Evolutionary conservation across 129 eudicot species (phyloP).

Genomic region (Calendula officinalis): DNA sequence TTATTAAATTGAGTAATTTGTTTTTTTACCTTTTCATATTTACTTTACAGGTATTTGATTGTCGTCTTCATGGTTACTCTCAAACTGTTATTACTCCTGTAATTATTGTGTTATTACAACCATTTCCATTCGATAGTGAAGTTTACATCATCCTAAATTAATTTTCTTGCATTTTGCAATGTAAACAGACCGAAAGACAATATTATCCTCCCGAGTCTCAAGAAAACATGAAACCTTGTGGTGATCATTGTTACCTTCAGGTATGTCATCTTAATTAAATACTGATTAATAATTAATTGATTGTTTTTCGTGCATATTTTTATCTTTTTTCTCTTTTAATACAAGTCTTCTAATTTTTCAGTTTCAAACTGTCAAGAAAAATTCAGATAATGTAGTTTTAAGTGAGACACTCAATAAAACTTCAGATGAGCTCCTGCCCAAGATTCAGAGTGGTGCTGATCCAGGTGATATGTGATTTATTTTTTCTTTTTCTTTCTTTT

Average conservation of each 20-base stretch:
- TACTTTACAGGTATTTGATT: constrained; percentile 71
- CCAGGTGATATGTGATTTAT: constrained; percentile 28
- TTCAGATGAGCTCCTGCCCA: constrained; percentile 31
- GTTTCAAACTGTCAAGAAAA: constrained; percentile 39
- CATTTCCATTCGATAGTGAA: constrained; percentile 18
- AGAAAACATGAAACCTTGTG: constrained; percentile 69
- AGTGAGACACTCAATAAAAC: constrained; percentile 26
- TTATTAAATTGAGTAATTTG: background rate
- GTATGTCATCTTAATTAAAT: constrained; percentile 34
- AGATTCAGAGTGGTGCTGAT: constrained; percentile 30
- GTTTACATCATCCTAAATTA: constrained; percentile 21
- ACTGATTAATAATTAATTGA: background rate
- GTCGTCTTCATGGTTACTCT: constrained; percentile 93
- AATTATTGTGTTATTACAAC: constrained; percentile 29
- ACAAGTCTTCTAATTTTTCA: constrained; percentile 22
- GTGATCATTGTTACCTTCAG: constrained; percentile 77
- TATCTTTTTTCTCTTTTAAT: constrained; percentile 12
- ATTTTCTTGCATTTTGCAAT: constrained; percentile 23
- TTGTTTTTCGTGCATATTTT: constrained; percentile 1
- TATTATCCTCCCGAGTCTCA: constrained; percentile 51
- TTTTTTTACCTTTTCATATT: constrained; percentile 18
- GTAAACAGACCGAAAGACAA: constrained; percentile 69
- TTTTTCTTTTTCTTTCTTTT: background rate
- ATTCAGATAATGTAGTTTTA: constrained; percentile 24
- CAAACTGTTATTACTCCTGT: constrained; percentile 67